Evolutionary conservation across 768 basidiomycete species (phyloP), one percentile per base, ranked within the genome.

Genomic region (Pseudohyphozyma bogoriensis): DNA sequence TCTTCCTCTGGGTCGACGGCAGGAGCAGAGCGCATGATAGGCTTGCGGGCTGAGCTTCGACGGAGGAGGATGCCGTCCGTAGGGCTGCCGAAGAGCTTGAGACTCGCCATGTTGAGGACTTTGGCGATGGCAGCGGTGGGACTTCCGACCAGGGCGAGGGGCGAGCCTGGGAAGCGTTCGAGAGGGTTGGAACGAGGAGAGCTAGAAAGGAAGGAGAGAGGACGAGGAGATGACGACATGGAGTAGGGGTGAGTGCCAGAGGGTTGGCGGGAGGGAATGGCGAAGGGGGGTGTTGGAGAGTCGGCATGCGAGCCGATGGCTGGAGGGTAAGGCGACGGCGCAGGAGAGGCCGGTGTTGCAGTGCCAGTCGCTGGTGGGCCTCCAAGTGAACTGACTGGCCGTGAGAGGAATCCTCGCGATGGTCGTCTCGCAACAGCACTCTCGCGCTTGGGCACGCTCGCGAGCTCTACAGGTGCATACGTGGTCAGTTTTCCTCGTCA

Each of bases 1-100:
- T 93, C 88, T 67, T 95, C 90, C 66, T 86, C 76, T 15, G 71
- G 63, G 42, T 62, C 55, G 35, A 62, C 68, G 47, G 42, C 59
- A 7, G 26, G 51, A 0, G 56, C 59, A 26, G 63, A 54, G 4
- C 69, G 59, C 24, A 44, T 55, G 26, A 69, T 62, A 1, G 66
- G 68, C 49, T 64, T 53, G 54, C 65, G 65, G 28, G 42, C 44
- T 55, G 69, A 72, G 6, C 59, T 60, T 8, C 71, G 64, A 1
- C 68, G 63, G 28, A 72, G 64, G 52, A 72, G 63, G 47, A 65
- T 70, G 7, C 69, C 70, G 59, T 71, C 70, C 16, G 64, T 60
- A 9, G 68, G 68, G 26, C 56, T 59, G 20, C 74, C 75, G 50
- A 76, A 75, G 46, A 75, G 63, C 46, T 74, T 72, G 53, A 76